A percentile compares a stretch with the other conserved stretches of the same genome.
phyloP scores from a whole-genome alignment of 371 early-diverging fungal genomes.

The Zychaea mexicana region DNA sequence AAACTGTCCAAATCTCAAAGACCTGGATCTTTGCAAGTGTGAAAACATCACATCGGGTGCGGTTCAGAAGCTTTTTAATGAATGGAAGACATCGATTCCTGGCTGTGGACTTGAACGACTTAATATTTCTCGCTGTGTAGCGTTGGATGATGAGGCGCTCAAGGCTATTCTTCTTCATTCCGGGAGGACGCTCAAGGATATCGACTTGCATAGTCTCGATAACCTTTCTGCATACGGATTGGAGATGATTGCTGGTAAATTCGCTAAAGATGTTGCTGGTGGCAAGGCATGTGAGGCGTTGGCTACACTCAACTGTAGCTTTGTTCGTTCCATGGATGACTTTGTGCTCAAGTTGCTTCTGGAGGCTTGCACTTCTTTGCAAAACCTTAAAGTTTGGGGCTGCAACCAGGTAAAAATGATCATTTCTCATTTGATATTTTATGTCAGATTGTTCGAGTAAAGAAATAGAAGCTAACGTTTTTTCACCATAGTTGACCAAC shows the following conservation, averaged over 20 bases:
- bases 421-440: neutral
- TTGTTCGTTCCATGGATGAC: constrained; percentile 77
- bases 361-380: constrained; percentile 42
- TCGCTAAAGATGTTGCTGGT: neutral
- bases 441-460: too few species aligned
- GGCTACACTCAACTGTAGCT: constrained; percentile 65
- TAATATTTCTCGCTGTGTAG: constrained; percentile 54
- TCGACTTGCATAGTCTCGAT: constrained; percentile 77
- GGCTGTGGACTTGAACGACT: constrained; percentile 50
- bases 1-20: too few species aligned
- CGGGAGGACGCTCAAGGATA: constrained; percentile 48
- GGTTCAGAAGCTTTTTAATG: constrained; percentile 54
- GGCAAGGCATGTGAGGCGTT: constrained; percentile 40
- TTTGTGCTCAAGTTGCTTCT: constrained; percentile 60
- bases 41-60: constrained; percentile 62
- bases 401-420: constrained; percentile 49
- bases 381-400: constrained; percentile 69
- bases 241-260: constrained; percentile 42
- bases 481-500: constrained; percentile 2
- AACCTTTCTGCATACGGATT: constrained; percentile 62
- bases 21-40: constrained; percentile 46
- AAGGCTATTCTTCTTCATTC: constrained; percentile 63
- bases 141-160: constrained; percentile 61
- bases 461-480: neutral
- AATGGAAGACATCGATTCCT: constrained; percentile 37